phyloP scores from a whole-genome alignment of 345 rosid genomes.

The Eucalyptus pauciflora region DNA sequence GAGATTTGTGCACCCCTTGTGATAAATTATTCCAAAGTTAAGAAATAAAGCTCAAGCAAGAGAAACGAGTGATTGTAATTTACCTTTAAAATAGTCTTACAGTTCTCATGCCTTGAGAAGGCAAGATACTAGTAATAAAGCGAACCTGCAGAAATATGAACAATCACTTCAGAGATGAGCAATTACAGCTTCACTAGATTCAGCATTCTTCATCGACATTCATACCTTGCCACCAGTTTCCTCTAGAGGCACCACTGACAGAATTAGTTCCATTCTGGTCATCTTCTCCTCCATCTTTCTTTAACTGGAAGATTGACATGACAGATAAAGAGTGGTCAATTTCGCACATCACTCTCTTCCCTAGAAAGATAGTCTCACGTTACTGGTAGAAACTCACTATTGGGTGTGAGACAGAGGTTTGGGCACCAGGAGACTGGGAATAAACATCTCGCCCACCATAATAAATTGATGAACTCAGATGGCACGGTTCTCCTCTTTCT shows the following conservation, averaged over 20 bases:
- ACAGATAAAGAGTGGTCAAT: neutral
- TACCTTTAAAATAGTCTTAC: slow-evolving; percentile 6
- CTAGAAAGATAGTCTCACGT: neutral
- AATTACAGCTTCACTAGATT: neutral
- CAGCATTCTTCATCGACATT: neutral
- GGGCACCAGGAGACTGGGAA: slow-evolving; percentile 21
- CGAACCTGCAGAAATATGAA: slow-evolving; percentile 44
- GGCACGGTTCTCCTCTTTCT: slow-evolving; percentile 49
- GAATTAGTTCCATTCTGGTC: slow-evolving; percentile 46
- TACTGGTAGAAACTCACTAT: slow-evolving; percentile 24
- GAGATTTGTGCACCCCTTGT: neutral
- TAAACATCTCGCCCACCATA: slow-evolving; percentile 82
- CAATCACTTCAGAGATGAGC: neutral
- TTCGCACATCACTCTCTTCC: neutral
- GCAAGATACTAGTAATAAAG: slow-evolving; percentile 56
- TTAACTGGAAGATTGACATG: slow-evolving; percentile 13
- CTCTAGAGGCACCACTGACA: slow-evolving; percentile 52
- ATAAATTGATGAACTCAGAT: slow-evolving; percentile 79
- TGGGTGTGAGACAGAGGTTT: slow-evolving; percentile 23
- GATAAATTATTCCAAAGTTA: neutral
- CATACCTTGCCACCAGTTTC: slow-evolving; percentile 96
- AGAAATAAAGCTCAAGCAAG: neutral
- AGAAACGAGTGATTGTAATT: neutral
- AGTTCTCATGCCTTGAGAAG: slow-evolving; percentile 6
- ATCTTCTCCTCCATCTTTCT: slow-evolving; percentile 45